A percentile compares a stretch with the other conserved stretches of the same genome.
These are phyloP conservation scores for Cokeromyces recurvatus DNA, from an alignment of 371 early-diverging fungal genomes.

Conservation along the genomic window DNA sequence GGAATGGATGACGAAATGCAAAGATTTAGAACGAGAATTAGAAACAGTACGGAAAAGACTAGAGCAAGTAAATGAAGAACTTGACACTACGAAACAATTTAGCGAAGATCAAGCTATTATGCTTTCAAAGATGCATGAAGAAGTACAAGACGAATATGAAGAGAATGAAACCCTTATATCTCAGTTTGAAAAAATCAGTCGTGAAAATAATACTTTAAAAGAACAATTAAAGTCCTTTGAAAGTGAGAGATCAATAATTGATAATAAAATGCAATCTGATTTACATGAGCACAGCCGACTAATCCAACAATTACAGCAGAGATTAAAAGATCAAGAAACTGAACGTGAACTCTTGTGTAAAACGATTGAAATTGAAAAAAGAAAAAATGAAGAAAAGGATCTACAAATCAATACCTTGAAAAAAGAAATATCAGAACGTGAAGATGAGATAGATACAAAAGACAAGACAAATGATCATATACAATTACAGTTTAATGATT, in stretches of 20 bases:
- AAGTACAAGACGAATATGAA: constrained; percentile 45
- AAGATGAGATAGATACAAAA: no score
- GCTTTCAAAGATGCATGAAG: constrained; percentile 33
- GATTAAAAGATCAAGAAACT: constrained; percentile 8
- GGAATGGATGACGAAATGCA: constrained; percentile 55
- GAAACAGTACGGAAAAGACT: constrained; percentile 29
- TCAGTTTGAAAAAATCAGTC: constrained; percentile 42
- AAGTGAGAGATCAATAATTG: constrained; percentile 11
- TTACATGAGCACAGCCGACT: constrained; percentile 4
- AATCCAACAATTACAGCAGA: no score
- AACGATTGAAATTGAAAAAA: no score
- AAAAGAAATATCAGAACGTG: no score
- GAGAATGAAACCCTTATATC: constrained; percentile 43
- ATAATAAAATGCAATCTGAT: constrained; percentile 13
- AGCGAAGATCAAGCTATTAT: constrained; percentile 47
- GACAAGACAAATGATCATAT: no score
- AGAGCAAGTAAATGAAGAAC: constrained; percentile 29
- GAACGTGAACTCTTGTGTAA: no score
- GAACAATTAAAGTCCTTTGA: constrained; percentile 43
- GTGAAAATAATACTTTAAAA: constrained; percentile 35
- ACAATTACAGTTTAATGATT: no score
- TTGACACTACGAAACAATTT: constrained; percentile 61
- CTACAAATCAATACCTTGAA: no score
- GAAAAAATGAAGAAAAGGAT: no score
- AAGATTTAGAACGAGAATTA: constrained; percentile 59